These are phyloP conservation scores for Fraxinus sp. DNA, from an alignment of 305 asterid genomes.

Conservation along the genomic window DNA sequence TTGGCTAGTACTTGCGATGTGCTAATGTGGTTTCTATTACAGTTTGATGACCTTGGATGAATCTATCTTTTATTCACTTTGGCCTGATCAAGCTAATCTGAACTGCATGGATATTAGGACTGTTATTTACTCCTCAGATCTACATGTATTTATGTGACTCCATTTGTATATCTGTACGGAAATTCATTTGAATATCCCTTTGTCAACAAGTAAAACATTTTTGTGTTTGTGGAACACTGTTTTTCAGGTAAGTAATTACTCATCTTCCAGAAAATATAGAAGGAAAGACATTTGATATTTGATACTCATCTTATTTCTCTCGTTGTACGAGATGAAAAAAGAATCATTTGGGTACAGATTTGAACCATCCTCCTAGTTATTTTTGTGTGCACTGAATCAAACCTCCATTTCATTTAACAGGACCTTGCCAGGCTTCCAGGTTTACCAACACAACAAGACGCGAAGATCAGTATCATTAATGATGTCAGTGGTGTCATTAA, in stretches of 20 bases:
- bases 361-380: background rate
- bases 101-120: background rate
- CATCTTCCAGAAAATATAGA: background rate
- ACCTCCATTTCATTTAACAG: constrained; percentile 34
- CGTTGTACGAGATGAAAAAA: background rate
- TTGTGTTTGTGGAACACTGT: background rate
- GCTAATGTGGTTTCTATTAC: background rate
- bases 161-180: background rate
- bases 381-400: background rate
- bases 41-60: background rate
- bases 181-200: background rate
- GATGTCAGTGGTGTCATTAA: constrained; percentile 48
- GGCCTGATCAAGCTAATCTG: background rate
- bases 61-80: background rate
- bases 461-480: constrained; percentile 45
- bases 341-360: background rate
- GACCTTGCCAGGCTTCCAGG: constrained; percentile 42
- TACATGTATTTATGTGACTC: background rate
- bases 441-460: constrained; percentile 34
- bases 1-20: background rate
- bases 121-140: background rate
- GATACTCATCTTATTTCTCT: background rate
- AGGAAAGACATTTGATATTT: background rate
- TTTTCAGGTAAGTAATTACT: background rate
- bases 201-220: background rate